Conservation (phyloP, 2,329 filamentous ascomycete genomes). For the Microdochium trichocladiopsis region DNA sequence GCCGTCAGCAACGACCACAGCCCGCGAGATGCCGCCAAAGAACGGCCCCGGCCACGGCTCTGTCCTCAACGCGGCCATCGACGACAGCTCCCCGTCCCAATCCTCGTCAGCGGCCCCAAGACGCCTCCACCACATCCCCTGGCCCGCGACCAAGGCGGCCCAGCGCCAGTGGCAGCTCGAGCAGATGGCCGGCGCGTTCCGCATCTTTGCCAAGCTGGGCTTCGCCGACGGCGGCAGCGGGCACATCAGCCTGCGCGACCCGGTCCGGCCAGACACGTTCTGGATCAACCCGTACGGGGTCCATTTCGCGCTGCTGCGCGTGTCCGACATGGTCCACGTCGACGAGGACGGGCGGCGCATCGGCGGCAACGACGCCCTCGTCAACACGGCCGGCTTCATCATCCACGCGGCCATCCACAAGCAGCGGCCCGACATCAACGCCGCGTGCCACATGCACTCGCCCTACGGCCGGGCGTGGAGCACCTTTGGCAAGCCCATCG, state of each 20-base stretch:
- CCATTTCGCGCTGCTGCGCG: conserved; percentile 56
- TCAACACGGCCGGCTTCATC: conserved; percentile 54
- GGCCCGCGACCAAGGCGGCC: too few species aligned
- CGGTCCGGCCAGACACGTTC: conserved; percentile 49
- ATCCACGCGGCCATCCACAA: conserved; percentile 52
- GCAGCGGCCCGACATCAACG: conserved; percentile 45
- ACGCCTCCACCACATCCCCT: too few species aligned
- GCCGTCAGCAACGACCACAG: too few species aligned
- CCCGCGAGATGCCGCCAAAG: too few species aligned
- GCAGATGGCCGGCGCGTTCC: conserved; percentile 50
- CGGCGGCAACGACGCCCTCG: conserved; percentile 45
- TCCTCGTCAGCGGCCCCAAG: too few species aligned
- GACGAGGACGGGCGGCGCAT: conserved; percentile 52
- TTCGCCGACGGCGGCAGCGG: conserved; percentile 58
- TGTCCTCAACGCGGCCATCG: too few species aligned
- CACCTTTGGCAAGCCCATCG: conserved; percentile 42
- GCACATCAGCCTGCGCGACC: conserved; percentile 58
- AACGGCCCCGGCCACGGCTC: too few species aligned
- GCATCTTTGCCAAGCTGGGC: conserved; percentile 49
- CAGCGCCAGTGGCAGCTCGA: conserved; percentile 48
- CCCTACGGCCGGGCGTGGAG: conserved; percentile 49
- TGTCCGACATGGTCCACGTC: conserved; percentile 55
- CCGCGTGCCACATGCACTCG: conserved; percentile 50
- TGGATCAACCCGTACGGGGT: conserved; percentile 58
- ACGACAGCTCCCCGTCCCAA: too few species aligned